Evolutionary conservation across 2,329 filamentous ascomycete species (phyloP).

Genomic region (Coniochaeta ligniaria): DNA sequence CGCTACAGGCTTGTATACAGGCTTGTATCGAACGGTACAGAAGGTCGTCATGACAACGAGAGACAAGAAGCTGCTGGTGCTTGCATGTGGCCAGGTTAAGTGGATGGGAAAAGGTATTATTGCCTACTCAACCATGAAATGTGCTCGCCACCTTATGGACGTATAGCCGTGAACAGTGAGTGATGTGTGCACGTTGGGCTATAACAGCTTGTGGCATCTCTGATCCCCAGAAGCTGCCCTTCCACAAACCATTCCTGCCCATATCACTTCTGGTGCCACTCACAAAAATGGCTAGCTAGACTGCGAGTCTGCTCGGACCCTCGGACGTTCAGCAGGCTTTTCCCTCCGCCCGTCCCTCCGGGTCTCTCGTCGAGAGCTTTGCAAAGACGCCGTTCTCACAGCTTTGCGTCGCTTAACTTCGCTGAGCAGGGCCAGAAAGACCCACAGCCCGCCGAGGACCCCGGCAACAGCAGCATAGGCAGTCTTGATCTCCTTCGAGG

Average conservation of each 20-base stretch:
- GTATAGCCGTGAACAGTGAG: background rate
- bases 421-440: conserved; percentile 20
- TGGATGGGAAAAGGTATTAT: too few relatives aligned
- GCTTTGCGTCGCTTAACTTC: conserved; percentile 19
- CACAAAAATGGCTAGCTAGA: background rate
- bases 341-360: background rate
- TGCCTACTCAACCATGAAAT: background rate
- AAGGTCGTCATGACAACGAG: too few relatives aligned
- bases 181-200: background rate
- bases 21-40: too few relatives aligned
- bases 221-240: background rate
- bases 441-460: conserved; percentile 29
- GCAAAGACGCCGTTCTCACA: background rate
- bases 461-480: conserved; percentile 31
- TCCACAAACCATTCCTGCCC: background rate
- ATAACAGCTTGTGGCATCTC: background rate
- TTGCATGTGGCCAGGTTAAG: too few relatives aligned
- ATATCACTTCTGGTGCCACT: background rate
- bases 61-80: too few relatives aligned
- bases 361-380: conserved; percentile 4
- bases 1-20: too few relatives aligned
- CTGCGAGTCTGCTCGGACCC: background rate
- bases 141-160: background rate
- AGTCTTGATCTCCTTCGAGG: conserved; percentile 16
- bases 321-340: background rate